Evolutionary conservation across 2,329 filamentous ascomycete species (phyloP).

Genomic region (Exophiala sp.): DNA sequence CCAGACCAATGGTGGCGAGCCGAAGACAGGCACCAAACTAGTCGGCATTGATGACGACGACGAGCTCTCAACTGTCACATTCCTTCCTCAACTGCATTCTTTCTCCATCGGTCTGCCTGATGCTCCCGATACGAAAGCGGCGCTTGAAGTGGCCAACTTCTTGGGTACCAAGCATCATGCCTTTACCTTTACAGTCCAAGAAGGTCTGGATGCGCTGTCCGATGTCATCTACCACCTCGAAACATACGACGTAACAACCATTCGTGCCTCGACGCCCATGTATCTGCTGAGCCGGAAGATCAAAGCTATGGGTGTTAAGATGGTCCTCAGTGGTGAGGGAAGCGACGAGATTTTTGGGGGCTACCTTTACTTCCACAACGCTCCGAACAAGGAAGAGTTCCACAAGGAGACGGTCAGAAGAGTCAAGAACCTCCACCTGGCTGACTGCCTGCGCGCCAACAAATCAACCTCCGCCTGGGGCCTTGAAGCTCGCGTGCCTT

Average conservation of each 20-base stretch:
- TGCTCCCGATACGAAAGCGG: constrained; percentile 86
- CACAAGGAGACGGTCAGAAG: constrained; percentile 90
- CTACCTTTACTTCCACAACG: constrained; percentile 97
- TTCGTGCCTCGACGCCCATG: constrained; percentile 97
- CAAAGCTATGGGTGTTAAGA: constrained; percentile 99
- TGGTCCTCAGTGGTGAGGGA: constrained; percentile 95
- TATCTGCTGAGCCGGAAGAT: constrained; percentile 97
- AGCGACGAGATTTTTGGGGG: constrained; percentile 98
- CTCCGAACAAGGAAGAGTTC: constrained; percentile 85
- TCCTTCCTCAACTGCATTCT: constrained; percentile 91
- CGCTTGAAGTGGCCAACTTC: constrained; percentile 89
- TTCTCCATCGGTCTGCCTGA: constrained; percentile 96
- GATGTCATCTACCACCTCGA: constrained; percentile 98
- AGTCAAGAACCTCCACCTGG: constrained; percentile 91
- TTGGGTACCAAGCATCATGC: constrained; percentile 96
- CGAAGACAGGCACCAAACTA: constrained; percentile 60
- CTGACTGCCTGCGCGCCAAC: constrained; percentile 97
- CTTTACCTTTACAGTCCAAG: constrained; percentile 96
- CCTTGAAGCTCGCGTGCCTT: constrained; percentile 93
- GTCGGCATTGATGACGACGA: constrained; percentile 94
- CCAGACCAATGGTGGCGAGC: constrained; percentile 43
- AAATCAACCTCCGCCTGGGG: constrained; percentile 99
- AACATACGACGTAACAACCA: constrained; percentile 96
- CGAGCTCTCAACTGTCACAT: constrained; percentile 80
- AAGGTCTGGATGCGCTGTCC: constrained; percentile 90